phyloP scores from a whole-genome alignment of 2,329 filamentous ascomycete species.

The Esteya vermicola region DNA sequence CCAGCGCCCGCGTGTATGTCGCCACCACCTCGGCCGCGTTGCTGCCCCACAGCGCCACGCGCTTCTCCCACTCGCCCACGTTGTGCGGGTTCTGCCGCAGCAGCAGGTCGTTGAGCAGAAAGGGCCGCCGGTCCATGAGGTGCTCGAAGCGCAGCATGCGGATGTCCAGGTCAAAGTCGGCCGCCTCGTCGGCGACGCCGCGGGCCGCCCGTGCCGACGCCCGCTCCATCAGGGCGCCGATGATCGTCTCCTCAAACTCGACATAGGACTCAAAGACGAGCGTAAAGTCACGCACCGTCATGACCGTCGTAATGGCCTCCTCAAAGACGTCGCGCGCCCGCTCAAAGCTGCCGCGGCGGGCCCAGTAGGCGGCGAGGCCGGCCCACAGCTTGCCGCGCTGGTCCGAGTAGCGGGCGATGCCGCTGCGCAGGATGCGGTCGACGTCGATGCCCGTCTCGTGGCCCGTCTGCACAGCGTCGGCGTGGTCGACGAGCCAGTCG shows the following conservation, averaged over 20 bases:
- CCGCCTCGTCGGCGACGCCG: constrained; percentile 69
- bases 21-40: constrained; percentile 85
- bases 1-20: constrained; percentile 89
- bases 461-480: constrained; percentile 68
- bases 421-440: constrained; percentile 83
- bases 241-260: constrained; percentile 94
- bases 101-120: constrained; percentile 90
- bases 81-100: constrained; percentile 93
- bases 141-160: constrained; percentile 97
- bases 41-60: constrained; percentile 87
- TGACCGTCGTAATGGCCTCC: constrained; percentile 91
- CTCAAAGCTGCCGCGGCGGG: constrained; percentile 83
- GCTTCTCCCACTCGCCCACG: constrained; percentile 92
- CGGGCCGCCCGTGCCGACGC: constrained; percentile 56
- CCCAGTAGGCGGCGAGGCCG: constrained; percentile 92
- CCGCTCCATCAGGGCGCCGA: constrained; percentile 79
- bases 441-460: constrained; percentile 77
- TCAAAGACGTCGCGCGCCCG: constrained; percentile 87
- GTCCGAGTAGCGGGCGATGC: constrained; percentile 79
- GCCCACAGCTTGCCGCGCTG: constrained; percentile 93
- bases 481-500: constrained; percentile 82
- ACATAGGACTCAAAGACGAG: constrained; percentile 92
- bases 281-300: constrained; percentile 96
- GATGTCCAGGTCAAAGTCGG: constrained; percentile 89
- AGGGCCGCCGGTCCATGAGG: constrained; percentile 90